Evolutionary conservation across 371 early-diverging fungal genomes (phyloP), one percentile per base, ranked within the genome.

Genomic region (Rhizopus microsporus): DNA sequence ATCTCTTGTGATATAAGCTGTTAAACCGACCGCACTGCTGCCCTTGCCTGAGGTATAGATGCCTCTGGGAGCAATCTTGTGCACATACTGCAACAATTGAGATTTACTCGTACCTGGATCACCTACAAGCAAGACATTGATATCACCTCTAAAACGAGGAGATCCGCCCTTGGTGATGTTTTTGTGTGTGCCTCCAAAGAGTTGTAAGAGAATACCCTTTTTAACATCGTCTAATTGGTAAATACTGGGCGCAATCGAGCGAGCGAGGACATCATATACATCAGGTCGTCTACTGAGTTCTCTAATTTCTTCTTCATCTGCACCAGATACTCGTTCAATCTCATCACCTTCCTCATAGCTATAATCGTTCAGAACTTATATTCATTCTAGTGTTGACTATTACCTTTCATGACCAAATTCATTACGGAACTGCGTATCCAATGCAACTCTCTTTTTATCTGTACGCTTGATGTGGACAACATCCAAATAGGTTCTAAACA

Each of bases 61-160:
- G 52, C 99, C 99, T 60, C 99, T 90, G 16, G 99, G 99, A 6
- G 96, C 90, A 63, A 99, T 88, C 66, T 92, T 87, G 75, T 99
- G 97, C 15, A 98, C 96, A 55, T 98, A 97, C 63, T 88, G 74
- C 40, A 99, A 78, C 49, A 99, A 71, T 78, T 99, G 99, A 23
- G 97, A 96, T 82, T 99, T 99, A 67, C 93, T 88, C 46, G 99
- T 97, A 77, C 99, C 99, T 12, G 99, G 99, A 75, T 99, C 99
- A 66, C 99, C 99, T 4, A 99, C 97, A 52, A 99, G 72, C 45
- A 99, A 80, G 16, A 99, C 87, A 69, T 99, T 97, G 66, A 99
- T 97, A 65, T 99, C 99, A 5, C 97, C 98, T 63, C 97, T 85
- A 62, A 85, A 81, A 12, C 78, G 75, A 8, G 96, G 87, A 33